These are phyloP conservation scores for Talaromyces sp. DNA, from an alignment of 2,329 filamentous ascomycete genomes.

Conservation along the genomic window DNA sequence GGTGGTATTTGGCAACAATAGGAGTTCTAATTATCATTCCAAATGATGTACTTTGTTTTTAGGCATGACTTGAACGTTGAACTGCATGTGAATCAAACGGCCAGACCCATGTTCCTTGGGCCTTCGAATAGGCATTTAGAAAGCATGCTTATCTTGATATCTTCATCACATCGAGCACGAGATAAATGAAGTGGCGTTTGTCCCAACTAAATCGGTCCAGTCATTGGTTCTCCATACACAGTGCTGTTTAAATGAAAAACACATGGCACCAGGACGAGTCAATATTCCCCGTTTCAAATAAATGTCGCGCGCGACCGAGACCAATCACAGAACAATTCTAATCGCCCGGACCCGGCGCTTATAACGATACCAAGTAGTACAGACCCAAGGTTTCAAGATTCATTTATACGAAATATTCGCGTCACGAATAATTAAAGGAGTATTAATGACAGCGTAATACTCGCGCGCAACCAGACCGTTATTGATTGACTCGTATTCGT, in stretches of 20 bases:
- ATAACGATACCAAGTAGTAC: background rate
- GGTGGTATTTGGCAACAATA: no score
- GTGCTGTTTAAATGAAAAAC: background rate
- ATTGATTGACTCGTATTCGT: constrained; percentile 1
- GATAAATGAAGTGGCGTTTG: no score
- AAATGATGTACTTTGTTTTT: no score
- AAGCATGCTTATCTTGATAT: no score
- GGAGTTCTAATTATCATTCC: no score
- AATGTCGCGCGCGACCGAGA: constrained; percentile 9
- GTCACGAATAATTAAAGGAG: background rate
- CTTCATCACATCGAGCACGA: no score
- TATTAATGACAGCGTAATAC: background rate
- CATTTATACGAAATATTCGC: constrained; percentile 5
- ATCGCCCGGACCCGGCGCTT: background rate
- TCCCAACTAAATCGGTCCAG: background rate
- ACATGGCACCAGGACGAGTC: background rate
- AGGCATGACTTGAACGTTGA: no score
- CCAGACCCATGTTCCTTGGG: no score
- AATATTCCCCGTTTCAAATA: constrained; percentile 13
- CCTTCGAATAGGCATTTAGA: no score
- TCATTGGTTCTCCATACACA: no score
- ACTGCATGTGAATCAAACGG: no score
- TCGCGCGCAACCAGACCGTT: background rate
- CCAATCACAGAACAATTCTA: constrained; percentile 11
- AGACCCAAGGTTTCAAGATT: no score